Evolutionary conservation across 768 basidiomycete species (phyloP).

Genomic region (Exsudoporus frostii): DNA sequence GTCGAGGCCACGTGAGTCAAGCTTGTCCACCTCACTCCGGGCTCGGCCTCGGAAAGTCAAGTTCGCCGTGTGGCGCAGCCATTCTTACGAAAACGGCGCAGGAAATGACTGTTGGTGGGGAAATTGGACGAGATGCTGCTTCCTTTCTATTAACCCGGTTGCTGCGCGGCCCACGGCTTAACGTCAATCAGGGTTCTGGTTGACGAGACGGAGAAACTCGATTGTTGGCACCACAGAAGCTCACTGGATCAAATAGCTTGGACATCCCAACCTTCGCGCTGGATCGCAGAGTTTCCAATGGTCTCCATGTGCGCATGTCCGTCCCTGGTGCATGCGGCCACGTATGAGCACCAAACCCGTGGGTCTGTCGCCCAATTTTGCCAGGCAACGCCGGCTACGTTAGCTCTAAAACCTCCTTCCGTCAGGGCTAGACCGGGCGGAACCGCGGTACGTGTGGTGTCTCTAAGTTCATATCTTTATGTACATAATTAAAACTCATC

Average conservation of each 20-base stretch:
- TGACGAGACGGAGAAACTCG: not conserved
- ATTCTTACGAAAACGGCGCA: conserved; percentile 7
- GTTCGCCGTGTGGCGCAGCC: conserved; percentile 20
- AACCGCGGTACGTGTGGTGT: conserved; percentile 6
- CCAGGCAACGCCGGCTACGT: conserved; percentile 24
- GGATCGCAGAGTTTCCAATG: not conserved
- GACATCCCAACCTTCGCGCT: not conserved
- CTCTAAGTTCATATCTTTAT: conserved; percentile 16
- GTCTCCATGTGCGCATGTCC: not conserved
- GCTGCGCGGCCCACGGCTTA: conserved; percentile 10
- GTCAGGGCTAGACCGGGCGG: conserved; percentile 11
- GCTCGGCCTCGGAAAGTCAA: not conserved
- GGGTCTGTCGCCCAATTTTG: conserved; percentile 15
- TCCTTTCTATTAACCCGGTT: conserved; percentile 13
- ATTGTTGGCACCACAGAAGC: not conserved
- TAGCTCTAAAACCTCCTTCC: conserved; percentile 16
- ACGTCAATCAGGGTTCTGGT: conserved; percentile 13
- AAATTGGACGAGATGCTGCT: conserved; percentile 1
- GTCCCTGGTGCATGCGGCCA: not conserved
- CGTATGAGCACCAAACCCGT: not conserved
- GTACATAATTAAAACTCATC: conserved; percentile 17
- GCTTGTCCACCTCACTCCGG: not conserved
- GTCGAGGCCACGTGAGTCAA: not conserved
- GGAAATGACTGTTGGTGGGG: conserved; percentile 3
- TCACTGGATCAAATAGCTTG: not conserved